Evolutionary conservation across 352 stramenopile species (phyloP).

Genomic region (Blastocystis sp.): DNA sequence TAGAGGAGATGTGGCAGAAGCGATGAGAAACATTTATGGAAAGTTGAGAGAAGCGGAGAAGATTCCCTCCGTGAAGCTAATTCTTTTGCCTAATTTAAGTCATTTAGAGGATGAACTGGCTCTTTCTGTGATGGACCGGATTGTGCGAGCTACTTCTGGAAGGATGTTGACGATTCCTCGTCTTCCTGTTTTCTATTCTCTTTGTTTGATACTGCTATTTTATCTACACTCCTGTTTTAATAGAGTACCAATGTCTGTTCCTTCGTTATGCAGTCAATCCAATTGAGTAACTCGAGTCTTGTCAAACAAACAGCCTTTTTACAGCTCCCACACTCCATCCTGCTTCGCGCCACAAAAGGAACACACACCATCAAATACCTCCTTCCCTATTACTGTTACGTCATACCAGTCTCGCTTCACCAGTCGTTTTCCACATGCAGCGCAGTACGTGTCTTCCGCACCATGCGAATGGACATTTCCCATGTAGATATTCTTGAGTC

Average conservation of each 20-base stretch:
- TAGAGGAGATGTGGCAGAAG: constrained; percentile 70
- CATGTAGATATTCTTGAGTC: constrained; percentile 59
- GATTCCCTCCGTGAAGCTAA: constrained; percentile 67
- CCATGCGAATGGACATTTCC: constrained; percentile 53
- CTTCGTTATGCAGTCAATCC: too few relatives aligned
- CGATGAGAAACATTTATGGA: constrained; percentile 75
- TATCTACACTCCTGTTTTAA: background rate
- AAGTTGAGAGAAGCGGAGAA: constrained; percentile 76
- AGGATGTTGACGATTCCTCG: background rate
- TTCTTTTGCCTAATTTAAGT: constrained; percentile 60
- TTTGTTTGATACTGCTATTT: background rate
- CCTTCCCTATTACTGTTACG: constrained; percentile 18
- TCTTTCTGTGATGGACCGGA: constrained; percentile 62
- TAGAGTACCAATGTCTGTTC: background rate
- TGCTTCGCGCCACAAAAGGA: constrained; percentile 25
- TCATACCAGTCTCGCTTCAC: constrained; percentile 50
- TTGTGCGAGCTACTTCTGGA: constrained; percentile 63
- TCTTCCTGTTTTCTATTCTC: constrained; percentile 13
- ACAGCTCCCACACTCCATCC: constrained; percentile 24
- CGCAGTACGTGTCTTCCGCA: constrained; percentile 49
- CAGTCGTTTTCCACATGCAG: background rate
- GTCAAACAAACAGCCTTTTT: background rate
- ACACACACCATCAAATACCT: constrained; percentile 49
- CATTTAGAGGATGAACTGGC: constrained; percentile 34
- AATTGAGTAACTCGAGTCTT: background rate